Conservation (phyloP, 257 asterid genomes). For the Petrea volubilis region DNA sequence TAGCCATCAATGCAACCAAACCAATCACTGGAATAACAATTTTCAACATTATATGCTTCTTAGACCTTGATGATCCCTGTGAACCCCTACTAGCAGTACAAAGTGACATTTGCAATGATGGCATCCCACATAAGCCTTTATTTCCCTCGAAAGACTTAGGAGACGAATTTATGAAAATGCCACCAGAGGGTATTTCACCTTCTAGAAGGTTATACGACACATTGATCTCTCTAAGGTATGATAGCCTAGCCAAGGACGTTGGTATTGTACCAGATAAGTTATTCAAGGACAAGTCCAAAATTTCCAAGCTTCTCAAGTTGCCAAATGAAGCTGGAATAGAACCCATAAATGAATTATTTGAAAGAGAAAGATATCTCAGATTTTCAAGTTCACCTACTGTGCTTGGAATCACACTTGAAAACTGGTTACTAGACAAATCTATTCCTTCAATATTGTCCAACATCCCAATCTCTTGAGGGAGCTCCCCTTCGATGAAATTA, state of each 20-base stretch:
- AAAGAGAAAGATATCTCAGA: constrained; percentile 33
- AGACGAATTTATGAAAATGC: constrained; percentile 35
- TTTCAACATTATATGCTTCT: neutral
- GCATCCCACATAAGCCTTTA: constrained; percentile 30
- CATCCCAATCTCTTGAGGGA: constrained; percentile 33
- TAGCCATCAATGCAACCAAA: neutral
- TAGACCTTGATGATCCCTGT: constrained; percentile 13
- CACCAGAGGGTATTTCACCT: constrained; percentile 41
- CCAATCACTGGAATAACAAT: constrained; percentile 25
- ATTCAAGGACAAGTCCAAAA: constrained; percentile 35
- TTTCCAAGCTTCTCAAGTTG: constrained; percentile 31
- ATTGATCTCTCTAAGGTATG: constrained; percentile 28
- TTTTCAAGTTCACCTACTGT: constrained; percentile 28
- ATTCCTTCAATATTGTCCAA: constrained; percentile 24
- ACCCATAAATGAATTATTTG: constrained; percentile 37
- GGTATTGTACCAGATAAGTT: constrained; percentile 39
- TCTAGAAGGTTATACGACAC: constrained; percentile 33
- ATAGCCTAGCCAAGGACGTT: constrained; percentile 24
- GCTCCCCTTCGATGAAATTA: constrained; percentile 37
- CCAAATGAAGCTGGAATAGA: constrained; percentile 44
- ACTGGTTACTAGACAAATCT: constrained; percentile 35
- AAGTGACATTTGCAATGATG: constrained; percentile 11
- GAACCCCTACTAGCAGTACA: constrained; percentile 10
- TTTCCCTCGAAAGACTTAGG: constrained; percentile 29
- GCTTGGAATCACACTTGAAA: constrained; percentile 34